Base-by-base conservation (phyloP, 2,329 filamentous ascomycete genomes). In the Tolypocladium sp. region DNA sequence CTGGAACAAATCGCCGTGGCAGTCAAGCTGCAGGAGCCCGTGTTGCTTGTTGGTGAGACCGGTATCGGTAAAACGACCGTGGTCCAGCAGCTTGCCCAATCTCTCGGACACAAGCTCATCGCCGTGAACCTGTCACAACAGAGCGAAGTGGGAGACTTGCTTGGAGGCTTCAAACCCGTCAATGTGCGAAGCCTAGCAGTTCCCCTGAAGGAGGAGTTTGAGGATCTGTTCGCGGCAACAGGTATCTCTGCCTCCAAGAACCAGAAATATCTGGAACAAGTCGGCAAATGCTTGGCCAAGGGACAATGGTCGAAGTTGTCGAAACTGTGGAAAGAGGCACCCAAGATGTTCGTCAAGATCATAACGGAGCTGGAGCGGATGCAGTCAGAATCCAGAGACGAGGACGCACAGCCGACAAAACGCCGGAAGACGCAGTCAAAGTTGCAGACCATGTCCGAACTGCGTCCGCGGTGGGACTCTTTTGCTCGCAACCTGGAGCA, bases 41-140 rank as follows among this genome's bases (percentile, higher is more conserved):
- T 96, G 1, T 77, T 99, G 22, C 84, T 99, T 35, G 94, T 99
- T n/a, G 94, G 94, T 69, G 94, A 99, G 76, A 99, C 94, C 9
- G 94, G 94, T 77, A 97, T 96, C 56, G 94, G 94, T 67, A 99
- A 99, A 75, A 99, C 94, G 0, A 96, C 94, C 0, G 90, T 94
- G 33, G 88, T 99, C 17, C 94, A 99, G 71, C 92, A 97, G 69
- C 79, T 99, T 59, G 92, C 94, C 0, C 87, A 89, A 60, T 83
- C 88, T 4, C 81, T 97, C 35, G 91, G 92, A 1, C 89, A 92
- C 69, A 95, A 91, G 67, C 82, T 99, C 15, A 89, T 92, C 0
- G 91, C 92, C 3, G 92, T 99, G 69, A 99, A 99, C 69, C 74
- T 99, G 70, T 99, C 94, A 0, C 95, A 99, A 70, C 95, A 99